A percentile compares a stretch with the other conserved stretches of the same genome.
Conservation (phyloP, 257 asterid species). For the Nicotiana undulata region DNA sequence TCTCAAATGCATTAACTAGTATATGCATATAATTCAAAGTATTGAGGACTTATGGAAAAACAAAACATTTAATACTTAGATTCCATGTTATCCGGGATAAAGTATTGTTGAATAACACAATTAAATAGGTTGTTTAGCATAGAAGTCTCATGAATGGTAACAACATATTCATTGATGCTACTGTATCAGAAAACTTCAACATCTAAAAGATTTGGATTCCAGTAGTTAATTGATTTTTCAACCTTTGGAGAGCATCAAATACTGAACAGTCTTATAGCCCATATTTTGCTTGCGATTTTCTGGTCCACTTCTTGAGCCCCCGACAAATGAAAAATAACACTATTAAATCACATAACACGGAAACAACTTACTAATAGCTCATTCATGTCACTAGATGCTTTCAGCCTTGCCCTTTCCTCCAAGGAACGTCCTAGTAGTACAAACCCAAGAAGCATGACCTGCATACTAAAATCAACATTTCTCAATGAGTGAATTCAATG, state of each 20-base stretch:
- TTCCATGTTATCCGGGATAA: neutral
- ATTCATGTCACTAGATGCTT: constrained; percentile 97
- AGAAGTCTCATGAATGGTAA: neutral
- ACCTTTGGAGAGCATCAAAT: neutral
- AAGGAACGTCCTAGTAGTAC: constrained; percentile 89
- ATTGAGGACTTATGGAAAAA: neutral
- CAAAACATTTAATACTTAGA: neutral
- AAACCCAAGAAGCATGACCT: constrained; percentile 99
- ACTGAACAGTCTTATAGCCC: neutral
- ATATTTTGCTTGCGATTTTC: neutral
- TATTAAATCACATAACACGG: neutral
- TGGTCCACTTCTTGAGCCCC: neutral
- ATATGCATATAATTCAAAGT: neutral
- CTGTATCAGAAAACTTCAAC: neutral
- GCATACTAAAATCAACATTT: constrained; percentile 58
- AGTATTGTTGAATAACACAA: neutral
- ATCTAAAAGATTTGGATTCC: neutral
- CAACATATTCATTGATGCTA: neutral
- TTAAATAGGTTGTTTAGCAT: neutral
- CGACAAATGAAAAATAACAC: no score
- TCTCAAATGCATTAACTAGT: neutral
- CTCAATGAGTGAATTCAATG: constrained; percentile 34
- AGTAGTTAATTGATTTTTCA: neutral
- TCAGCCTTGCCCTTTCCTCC: constrained; percentile 93
- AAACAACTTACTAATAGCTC: constrained; percentile 69